Base-by-base conservation (phyloP, 2,329 filamentous ascomycete genomes). In the Bipolaris oryzae region DNA sequence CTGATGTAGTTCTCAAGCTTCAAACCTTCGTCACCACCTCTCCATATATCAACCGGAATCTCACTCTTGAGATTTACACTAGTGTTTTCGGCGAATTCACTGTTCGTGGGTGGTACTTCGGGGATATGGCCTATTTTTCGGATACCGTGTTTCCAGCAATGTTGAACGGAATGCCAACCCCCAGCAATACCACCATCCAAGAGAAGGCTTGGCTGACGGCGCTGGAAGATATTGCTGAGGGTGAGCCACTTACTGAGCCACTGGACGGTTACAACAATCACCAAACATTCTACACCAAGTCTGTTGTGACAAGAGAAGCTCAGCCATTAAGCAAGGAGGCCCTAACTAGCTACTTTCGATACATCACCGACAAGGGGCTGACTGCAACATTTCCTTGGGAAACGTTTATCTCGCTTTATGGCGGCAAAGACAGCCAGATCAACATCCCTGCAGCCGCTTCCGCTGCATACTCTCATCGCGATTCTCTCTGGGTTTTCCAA, bases 221-320 rank as follows among this genome's bases (percentile, higher is more conserved):
- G 7, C 28, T 55, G n/a, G 16, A 55, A 25, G 38, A 39, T 15
- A 55, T 55, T 15, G 53, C 53, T 16, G 53, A 55, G 31, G 53
- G 53, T 34, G 53, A 55, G n/a, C 41, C 53, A 13, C 53, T 55
- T 5, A 16, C 33, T 39, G 53, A 55, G 53, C 53, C 53, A 20
- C 28, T 51, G 3, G 42, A 31, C 31, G 47, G 53, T 13, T 55
- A 55, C 6, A 46, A 51, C 23, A 55, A 51, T 9, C 53, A 46
- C 16, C 47, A 46, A 33, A 55, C 53, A 10, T 55, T 55, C 31
- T 55, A 55, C 35, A 39, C 47, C 35, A 55, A 55, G 47, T 55
- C 53, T 15, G 41, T 55, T 16, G 47, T 55, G 7, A 55, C 53
- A 2, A 45, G 53, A 3, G 53, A 55, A n/a, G 47, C 53, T 15